phyloP scores from a whole-genome alignment of 2,329 filamentous ascomycete genomes.

The Pseudogymnoascus sp. region DNA sequence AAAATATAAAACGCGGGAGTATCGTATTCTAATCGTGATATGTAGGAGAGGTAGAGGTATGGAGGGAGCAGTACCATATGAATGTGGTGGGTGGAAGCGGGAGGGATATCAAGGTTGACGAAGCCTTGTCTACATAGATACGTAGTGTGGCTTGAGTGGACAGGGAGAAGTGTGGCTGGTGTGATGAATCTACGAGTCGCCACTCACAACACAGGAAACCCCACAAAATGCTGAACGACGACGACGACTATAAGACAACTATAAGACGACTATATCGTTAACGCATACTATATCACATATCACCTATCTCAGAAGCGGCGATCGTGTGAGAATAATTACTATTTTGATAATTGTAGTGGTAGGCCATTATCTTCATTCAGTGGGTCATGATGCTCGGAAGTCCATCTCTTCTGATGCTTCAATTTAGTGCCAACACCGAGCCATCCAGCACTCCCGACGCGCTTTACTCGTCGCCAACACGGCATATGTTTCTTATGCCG shows the following conservation, averaged over 20 bases:
- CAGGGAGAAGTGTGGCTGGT: background rate
- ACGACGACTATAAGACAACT: too few species aligned
- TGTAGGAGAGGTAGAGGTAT: background rate
- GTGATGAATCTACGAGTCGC: constrained; percentile 7
- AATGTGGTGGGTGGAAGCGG: background rate
- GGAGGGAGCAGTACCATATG: constrained; percentile 2
- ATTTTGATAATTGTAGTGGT: background rate
- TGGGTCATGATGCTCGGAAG: background rate
- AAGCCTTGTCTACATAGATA: background rate
- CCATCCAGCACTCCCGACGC: background rate
- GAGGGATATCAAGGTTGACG: background rate
- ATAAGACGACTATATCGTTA: background rate
- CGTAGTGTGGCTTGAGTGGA: constrained; percentile 1
- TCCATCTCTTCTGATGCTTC: background rate
- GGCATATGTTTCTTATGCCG: background rate
- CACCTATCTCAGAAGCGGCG: background rate
- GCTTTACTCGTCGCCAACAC: background rate
- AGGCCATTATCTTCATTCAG: background rate
- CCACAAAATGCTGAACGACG: constrained; percentile 1
- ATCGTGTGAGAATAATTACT: background rate
- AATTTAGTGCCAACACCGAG: background rate
- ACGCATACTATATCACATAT: background rate
- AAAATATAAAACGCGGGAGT: background rate
- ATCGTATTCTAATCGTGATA: constrained; percentile 6
- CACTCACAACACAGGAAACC: background rate